Percentiles rank a stretch among this genome's conserved stretches.
These are phyloP conservation scores for Galerina sulciceps DNA, from an alignment of 768 basidiomycete genomes.

Conservation along the genomic window DNA sequence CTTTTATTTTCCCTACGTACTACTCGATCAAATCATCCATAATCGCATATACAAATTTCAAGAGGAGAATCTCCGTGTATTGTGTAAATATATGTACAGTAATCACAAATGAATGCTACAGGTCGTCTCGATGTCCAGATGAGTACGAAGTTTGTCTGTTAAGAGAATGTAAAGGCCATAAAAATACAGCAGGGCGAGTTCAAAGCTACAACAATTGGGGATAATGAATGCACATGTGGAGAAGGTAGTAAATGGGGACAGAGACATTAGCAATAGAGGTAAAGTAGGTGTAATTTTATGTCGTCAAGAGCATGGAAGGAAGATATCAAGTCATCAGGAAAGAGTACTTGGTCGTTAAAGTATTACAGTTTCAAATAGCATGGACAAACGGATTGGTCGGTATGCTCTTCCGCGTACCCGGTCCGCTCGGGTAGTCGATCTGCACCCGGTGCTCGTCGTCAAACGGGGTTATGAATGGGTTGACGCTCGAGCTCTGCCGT, in stretches of 20 bases:
- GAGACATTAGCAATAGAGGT: not conserved
- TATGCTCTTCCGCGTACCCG: slow-evolving; percentile 46
- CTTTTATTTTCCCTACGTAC: not conserved
- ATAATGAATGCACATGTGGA: not conserved
- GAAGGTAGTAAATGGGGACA: not conserved
- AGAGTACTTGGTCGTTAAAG: not conserved
- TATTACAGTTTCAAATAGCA: slow-evolving; percentile 21
- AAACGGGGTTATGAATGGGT: slow-evolving; percentile 80
- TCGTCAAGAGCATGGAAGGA: not conserved
- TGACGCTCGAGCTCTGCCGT: slow-evolving; percentile 40
- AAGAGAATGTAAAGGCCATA: slow-evolving; percentile 2
- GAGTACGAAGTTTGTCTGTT: slow-evolving; percentile 12
- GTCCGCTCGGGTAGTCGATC: slow-evolving; percentile 26
- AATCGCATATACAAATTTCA: not conserved
- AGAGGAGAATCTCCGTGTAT: too few species aligned
- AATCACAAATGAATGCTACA: slow-evolving; percentile 14
- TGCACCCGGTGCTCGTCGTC: slow-evolving; percentile 63
- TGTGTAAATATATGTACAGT: slow-evolving; percentile 3
- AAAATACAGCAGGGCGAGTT: slow-evolving; percentile 16
- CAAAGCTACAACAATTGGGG: not conserved
- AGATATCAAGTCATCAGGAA: not conserved
- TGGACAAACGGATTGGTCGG: slow-evolving; percentile 55
- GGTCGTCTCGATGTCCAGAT: slow-evolving; percentile 25
- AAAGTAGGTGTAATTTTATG: not conserved
- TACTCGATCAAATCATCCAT: not conserved